A percentile compares a stretch with the other conserved stretches of the same genome.
Conservation (phyloP, 2,329 filamentous ascomycete species). For the Apiospora rasikravindrae region DNA sequence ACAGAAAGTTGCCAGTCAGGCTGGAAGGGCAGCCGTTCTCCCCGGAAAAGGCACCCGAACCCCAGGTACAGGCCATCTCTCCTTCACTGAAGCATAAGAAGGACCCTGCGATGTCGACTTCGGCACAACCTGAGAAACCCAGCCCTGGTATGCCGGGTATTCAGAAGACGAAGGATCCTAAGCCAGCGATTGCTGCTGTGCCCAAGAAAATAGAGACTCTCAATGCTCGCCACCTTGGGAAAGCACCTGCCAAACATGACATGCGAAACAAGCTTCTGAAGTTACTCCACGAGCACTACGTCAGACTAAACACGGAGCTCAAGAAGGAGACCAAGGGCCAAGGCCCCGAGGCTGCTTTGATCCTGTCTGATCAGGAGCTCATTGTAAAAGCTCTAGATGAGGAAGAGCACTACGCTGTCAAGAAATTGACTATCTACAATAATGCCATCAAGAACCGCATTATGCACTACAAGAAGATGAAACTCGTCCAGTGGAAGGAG, state of each 20-base stretch:
- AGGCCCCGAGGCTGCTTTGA: constrained; percentile 54
- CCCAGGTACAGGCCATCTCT: constrained; percentile 18
- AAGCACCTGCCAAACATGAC: constrained; percentile 61
- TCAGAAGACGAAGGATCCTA: constrained; percentile 19
- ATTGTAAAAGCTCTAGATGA: constrained; percentile 74
- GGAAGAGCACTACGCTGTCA: constrained; percentile 75
- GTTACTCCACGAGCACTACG: constrained; percentile 68
- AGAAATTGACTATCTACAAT: constrained; percentile 73
- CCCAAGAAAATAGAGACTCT: constrained; percentile 57
- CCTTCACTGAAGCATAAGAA: constrained; percentile 18
- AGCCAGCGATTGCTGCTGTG: constrained; percentile 24
- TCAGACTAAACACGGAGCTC: constrained; percentile 69
- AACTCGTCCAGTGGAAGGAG: constrained; percentile 71
- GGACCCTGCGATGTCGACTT: not conserved
- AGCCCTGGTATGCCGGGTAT: constrained; percentile 9
- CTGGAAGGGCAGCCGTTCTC: not conserved
- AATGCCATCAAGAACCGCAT: constrained; percentile 87
- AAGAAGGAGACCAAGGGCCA: constrained; percentile 56
- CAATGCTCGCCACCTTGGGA: constrained; percentile 69
- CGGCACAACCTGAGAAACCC: not conserved
- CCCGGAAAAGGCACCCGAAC: constrained; percentile 5
- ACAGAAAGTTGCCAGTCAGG: not conserved
- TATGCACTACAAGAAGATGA: constrained; percentile 77
- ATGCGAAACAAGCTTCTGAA: constrained; percentile 63
- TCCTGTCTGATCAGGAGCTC: constrained; percentile 68